Evolutionary conservation across 176 grass and related monocot genomes (phyloP).

Genomic region (Hyparrhenia diplandra): DNA sequence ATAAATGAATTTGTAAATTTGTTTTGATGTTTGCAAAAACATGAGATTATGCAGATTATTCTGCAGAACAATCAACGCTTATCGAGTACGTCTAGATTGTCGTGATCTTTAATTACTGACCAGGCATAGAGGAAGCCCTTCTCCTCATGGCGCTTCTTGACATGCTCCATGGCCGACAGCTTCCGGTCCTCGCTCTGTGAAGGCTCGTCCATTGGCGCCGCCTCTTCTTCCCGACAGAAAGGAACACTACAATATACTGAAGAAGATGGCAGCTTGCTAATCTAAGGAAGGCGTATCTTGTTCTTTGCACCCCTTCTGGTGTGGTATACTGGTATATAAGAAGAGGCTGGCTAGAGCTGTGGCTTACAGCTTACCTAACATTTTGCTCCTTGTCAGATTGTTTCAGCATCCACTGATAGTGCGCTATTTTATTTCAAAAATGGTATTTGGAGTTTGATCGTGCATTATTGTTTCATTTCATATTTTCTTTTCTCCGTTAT

Average conservation of each 20-base stretch:
- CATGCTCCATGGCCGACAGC: constrained; percentile 48
- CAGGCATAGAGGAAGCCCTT: constrained; percentile 79
- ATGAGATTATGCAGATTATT: background rate
- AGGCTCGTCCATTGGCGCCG: background rate
- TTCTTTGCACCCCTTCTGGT: background rate
- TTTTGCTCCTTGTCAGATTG: background rate
- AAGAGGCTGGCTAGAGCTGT: constrained; percentile 13
- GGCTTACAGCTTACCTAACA: background rate
- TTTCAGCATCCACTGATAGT: constrained; percentile 10
- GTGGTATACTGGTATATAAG: constrained; percentile 32
- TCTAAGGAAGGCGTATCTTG: background rate
- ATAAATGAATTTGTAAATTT: background rate
- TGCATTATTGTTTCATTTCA: background rate
- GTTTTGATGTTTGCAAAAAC: background rate
- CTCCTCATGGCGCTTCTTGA: constrained; percentile 62
- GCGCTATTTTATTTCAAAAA: background rate
- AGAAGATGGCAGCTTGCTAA: too few species aligned
- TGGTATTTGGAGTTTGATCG: background rate
- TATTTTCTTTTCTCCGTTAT: background rate
- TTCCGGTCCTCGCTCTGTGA: constrained; percentile 19
- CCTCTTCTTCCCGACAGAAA: background rate
- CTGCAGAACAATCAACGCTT: background rate
- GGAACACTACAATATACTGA: background rate
- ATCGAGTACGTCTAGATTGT: background rate
- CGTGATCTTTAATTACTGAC: constrained; percentile 32